phyloP scores from a whole-genome alignment of 2,329 filamentous ascomycete species.

The Exophiala xenobiotica region DNA sequence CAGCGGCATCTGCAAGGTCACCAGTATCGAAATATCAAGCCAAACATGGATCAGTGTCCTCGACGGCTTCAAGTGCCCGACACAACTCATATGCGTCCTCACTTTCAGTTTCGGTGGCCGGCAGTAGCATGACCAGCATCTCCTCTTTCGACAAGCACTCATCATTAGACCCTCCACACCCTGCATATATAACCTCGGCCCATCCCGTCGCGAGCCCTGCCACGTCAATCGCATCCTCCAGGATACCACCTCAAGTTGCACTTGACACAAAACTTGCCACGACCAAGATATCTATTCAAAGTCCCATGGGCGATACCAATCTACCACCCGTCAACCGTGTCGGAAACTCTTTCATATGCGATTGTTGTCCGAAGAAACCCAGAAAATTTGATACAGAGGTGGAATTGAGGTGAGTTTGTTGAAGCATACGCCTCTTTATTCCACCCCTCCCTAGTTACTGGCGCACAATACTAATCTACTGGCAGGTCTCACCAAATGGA shows the following conservation, averaged over 20 bases:
- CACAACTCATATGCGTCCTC: conserved; percentile 64
- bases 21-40: conserved; percentile 55
- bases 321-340: conserved; percentile 45
- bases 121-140: conserved; percentile 66
- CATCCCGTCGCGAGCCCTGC: conserved; percentile 41
- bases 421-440: not conserved
- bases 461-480: conserved; percentile 8
- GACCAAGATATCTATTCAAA: conserved; percentile 50
- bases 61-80: conserved; percentile 62
- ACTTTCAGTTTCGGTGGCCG: conserved; percentile 56
- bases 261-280: conserved; percentile 31
- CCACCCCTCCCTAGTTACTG: not conserved
- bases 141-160: conserved; percentile 62
- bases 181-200: conserved; percentile 50
- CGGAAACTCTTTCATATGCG: conserved; percentile 69
- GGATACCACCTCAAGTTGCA: conserved; percentile 34
- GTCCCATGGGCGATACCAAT: conserved; percentile 37
- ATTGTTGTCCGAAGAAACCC: conserved; percentile 95
- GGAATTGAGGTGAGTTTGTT: conserved; percentile 71
- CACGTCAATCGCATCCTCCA: conserved; percentile 36
- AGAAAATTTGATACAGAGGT: conserved; percentile 88
- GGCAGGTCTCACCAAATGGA: conserved; percentile 81
- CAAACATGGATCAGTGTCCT: conserved; percentile 63
- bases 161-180: conserved; percentile 59
- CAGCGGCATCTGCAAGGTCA: conserved; percentile 44